These are phyloP conservation scores for Pelagophyceae sp. DNA, from an alignment of 352 stramenopile genomes.

Conservation along the genomic window DNA sequence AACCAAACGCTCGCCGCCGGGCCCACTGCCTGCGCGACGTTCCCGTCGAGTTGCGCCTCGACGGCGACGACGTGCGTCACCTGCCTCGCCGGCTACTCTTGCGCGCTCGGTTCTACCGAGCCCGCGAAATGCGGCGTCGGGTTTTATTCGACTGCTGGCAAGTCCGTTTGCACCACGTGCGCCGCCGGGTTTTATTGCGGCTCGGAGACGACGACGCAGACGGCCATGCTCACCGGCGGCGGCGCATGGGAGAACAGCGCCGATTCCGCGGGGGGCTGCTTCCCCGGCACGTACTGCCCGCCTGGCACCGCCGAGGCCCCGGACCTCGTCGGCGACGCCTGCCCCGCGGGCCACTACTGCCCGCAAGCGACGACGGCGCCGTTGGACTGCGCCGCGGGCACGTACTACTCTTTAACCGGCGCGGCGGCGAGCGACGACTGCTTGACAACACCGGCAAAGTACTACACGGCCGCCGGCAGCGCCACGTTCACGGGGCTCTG, in stretches of 20 bases:
- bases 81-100: constrained; percentile 71
- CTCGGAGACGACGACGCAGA: constrained; percentile 35
- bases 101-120: constrained; percentile 52
- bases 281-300: constrained; percentile 71
- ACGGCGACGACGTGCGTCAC: constrained; percentile 40
- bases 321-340: constrained; percentile 55
- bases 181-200: constrained; percentile 30
- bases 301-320: constrained; percentile 56
- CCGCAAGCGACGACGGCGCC: constrained; percentile 54
- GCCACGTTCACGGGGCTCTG: constrained; percentile 50
- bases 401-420: constrained; percentile 49
- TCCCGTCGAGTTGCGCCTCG: not conserved
- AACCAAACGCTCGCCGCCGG: constrained; percentile 48
- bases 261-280: constrained; percentile 60
- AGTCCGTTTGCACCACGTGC: constrained; percentile 26
- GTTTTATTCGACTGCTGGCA: constrained; percentile 40
- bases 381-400: constrained; percentile 65
- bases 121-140: constrained; percentile 31
- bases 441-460: constrained; percentile 32
- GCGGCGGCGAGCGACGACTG: constrained; percentile 50
- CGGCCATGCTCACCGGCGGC: constrained; percentile 50
- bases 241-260: constrained; percentile 52
- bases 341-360: constrained; percentile 61
- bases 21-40: constrained; percentile 47
- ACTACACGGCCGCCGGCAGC: constrained; percentile 40